A percentile compares a stretch with the other conserved stretches of the same genome.
Conservation (phyloP, 495 filamentous ascomycete genomes). For the Aspergillus nanangensis region DNA sequence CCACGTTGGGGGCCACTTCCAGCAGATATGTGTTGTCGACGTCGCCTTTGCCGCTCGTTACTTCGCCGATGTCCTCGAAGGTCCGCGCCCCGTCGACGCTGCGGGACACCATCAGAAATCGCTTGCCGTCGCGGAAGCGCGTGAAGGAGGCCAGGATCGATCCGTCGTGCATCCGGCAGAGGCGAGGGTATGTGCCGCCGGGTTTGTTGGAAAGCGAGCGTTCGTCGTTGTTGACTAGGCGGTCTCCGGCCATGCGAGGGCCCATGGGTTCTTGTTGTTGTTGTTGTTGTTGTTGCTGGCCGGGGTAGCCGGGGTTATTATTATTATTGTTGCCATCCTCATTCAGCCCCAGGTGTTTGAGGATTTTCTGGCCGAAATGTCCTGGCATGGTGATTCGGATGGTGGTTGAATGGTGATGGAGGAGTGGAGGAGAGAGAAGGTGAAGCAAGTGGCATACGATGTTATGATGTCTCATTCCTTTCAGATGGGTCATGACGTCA, state of each 20-base stretch:
- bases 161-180: conserved; percentile 33
- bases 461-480: too few relatives aligned
- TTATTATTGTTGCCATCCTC: background rate
- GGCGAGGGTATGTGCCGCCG: conserved; percentile 38
- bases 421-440: background rate
- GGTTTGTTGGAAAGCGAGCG: conserved; percentile 35
- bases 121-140: conserved; percentile 24
- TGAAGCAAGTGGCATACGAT: too few relatives aligned
- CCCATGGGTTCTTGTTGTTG: background rate
- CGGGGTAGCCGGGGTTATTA: background rate
- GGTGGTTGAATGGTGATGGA: too few relatives aligned
- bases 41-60: conserved; percentile 39
- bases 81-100: conserved; percentile 34
- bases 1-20: conserved; percentile 41
- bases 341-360: conserved; percentile 26
- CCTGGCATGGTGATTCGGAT: conserved; percentile 30
- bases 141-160: conserved; percentile 40
- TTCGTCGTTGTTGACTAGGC: conserved; percentile 33
- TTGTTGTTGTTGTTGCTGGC: conserved; percentile 1
- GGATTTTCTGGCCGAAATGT: conserved; percentile 33
- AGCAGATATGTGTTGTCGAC: conserved; percentile 57
- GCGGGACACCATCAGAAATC: conserved; percentile 27
- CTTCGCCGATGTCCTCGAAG: conserved; percentile 33
- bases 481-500: background rate
- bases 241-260: conserved; percentile 13